Evolutionary conservation across 768 basidiomycete species (phyloP).

Genomic region (Omphalotus guepiniiformis): DNA sequence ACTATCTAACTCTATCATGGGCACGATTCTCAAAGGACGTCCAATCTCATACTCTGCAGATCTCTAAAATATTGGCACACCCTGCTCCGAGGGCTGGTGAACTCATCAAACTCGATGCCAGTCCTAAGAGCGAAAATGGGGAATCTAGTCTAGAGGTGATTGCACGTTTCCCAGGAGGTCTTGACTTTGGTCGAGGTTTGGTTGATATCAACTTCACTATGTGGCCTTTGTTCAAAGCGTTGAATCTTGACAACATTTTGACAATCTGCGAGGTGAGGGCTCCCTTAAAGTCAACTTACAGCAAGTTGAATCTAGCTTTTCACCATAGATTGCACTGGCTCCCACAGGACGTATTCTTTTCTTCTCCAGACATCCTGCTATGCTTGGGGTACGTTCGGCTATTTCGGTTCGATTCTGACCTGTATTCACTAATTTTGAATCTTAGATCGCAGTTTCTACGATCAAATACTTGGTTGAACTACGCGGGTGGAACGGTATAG

Average conservation of each 20-base stretch:
- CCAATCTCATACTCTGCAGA: slow-evolving; percentile 86
- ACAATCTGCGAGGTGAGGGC: slow-evolving; percentile 78
- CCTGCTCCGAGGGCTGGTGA: slow-evolving; percentile 87
- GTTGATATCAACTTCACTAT: slow-evolving; percentile 95
- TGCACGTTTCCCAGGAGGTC: slow-evolving; percentile 87
- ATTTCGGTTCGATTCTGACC: not conserved
- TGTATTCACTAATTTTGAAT: slow-evolving; percentile 6
- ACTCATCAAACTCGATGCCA: slow-evolving; percentile 81
- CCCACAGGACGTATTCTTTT: slow-evolving; percentile 86
- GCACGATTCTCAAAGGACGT: slow-evolving; percentile 93
- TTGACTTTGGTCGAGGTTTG: slow-evolving; percentile 87
- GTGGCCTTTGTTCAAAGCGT: slow-evolving; percentile 93
- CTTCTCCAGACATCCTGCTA: slow-evolving; percentile 83
- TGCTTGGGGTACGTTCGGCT: slow-evolving; percentile 64
- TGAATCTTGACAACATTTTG: slow-evolving; percentile 91
- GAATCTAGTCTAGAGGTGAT: slow-evolving; percentile 72
- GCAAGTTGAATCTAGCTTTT: not conserved
- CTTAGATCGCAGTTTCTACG: slow-evolving; percentile 80
- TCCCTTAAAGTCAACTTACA: not conserved
- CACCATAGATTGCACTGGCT: slow-evolving; percentile 68
- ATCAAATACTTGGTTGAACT: slow-evolving; percentile 90
- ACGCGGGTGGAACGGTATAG: slow-evolving; percentile 90
- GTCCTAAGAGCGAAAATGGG: slow-evolving; percentile 52
- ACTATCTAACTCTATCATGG: slow-evolving; percentile 95
- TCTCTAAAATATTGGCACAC: slow-evolving; percentile 82